phyloP scores from a whole-genome alignment of 179 eudicot genomes.

The Silene noctiflora region DNA sequence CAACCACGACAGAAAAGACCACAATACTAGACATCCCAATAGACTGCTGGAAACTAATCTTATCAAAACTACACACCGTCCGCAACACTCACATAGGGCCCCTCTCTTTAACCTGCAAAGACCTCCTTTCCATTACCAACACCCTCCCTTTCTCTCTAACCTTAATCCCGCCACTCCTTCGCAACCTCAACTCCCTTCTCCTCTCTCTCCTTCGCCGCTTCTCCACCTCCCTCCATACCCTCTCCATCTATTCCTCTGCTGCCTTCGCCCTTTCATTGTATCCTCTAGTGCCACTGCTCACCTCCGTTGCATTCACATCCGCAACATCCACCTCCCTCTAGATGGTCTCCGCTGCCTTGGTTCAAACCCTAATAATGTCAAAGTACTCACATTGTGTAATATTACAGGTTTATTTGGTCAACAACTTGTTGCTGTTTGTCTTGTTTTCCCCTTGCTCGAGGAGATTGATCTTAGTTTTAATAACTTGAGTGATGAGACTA shows the following conservation, averaged over 20 bases:
- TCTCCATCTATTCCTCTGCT: neutral
- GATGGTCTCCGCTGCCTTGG: neutral
- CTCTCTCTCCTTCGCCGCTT: neutral
- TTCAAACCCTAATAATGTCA: neutral
- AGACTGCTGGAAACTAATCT: neutral
- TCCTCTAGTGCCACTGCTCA: neutral
- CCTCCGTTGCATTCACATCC: neutral
- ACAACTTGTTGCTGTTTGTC: no score
- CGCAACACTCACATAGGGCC: neutral
- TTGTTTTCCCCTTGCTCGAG: no score
- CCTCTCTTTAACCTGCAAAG: neutral
- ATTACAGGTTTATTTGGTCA: no score
- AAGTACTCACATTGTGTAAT: neutral
- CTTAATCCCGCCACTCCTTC: neutral
- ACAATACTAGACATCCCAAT: neutral
- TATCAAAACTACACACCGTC: neutral
- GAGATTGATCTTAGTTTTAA: no score
- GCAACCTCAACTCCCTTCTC: neutral
- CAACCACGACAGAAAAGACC: neutral
- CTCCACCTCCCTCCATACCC: neutral
- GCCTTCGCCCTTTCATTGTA: neutral
- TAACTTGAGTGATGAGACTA: neutral
- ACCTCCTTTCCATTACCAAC: neutral
- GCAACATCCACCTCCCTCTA: neutral
- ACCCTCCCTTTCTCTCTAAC: neutral